Percentiles rank a stretch among this genome's conserved stretches.
Conservation (phyloP, 352 stramenopile species). For the Globisporangium splendens region DNA sequence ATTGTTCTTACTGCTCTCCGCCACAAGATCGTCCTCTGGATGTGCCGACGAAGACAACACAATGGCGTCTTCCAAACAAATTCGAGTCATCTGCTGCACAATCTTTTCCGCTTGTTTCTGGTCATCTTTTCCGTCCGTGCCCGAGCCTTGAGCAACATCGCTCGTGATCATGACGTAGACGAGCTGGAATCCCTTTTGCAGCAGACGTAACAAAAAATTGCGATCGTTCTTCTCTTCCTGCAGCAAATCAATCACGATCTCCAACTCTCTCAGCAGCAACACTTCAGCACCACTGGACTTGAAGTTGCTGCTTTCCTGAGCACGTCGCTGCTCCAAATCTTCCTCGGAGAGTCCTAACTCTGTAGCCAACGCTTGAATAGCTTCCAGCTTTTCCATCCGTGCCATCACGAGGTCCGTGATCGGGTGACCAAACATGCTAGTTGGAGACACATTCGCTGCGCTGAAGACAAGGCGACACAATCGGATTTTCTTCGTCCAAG, state of each 20-base stretch:
- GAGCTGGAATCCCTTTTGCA: slow-evolving; percentile 61
- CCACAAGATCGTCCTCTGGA: background rate
- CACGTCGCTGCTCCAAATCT: slow-evolving; percentile 45
- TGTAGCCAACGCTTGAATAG: slow-evolving; percentile 41
- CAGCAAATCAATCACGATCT: slow-evolving; percentile 66
- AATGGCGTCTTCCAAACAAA: slow-evolving; percentile 32
- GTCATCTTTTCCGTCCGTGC: slow-evolving; percentile 5
- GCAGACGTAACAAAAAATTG: slow-evolving; percentile 44
- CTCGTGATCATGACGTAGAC: slow-evolving; percentile 21
- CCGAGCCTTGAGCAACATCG: background rate
- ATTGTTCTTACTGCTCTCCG: background rate
- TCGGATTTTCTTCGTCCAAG: slow-evolving; percentile 53
- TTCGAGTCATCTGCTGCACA: slow-evolving; percentile 31
- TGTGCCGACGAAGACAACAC: background rate
- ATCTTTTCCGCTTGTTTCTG: slow-evolving; percentile 1
- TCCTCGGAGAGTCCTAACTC: slow-evolving; percentile 67
- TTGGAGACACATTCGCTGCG: slow-evolving; percentile 11
- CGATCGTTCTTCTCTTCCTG: slow-evolving; percentile 53
- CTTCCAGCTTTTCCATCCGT: slow-evolving; percentile 50
- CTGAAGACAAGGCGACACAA: slow-evolving; percentile 40
- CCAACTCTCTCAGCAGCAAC: slow-evolving; percentile 54
- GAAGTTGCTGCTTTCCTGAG: slow-evolving; percentile 17
- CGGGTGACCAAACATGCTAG: slow-evolving; percentile 39
- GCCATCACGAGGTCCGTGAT: slow-evolving; percentile 46
- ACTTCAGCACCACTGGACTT: slow-evolving; percentile 24